These are phyloP conservation scores for Trichophyton mentagrophytes DNA, from an alignment of 2,329 filamentous ascomycete species.

Conservation along the genomic window DNA sequence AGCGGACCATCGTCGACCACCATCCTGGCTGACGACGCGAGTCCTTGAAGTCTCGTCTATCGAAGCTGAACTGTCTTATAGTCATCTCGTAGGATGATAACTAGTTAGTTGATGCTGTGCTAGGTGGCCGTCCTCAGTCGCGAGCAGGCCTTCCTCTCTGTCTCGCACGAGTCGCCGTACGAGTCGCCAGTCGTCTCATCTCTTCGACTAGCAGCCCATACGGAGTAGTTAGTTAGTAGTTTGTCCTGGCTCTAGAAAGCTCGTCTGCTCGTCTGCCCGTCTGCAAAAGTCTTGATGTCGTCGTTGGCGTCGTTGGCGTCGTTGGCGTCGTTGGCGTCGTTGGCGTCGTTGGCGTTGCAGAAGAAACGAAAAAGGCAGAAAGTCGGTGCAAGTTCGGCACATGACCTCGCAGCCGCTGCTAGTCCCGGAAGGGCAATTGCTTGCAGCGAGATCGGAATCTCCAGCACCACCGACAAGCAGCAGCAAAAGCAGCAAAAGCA, in stretches of 20 bases:
- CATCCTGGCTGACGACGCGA: background rate
- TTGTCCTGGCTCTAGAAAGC: no score
- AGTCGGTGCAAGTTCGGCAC: background rate
- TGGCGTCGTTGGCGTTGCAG: background rate
- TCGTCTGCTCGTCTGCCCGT: background rate
- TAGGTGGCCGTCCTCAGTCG: background rate
- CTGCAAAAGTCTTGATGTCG: background rate
- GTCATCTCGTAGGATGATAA: background rate
- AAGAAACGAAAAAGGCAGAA: background rate
- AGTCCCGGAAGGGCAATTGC: slow-evolving; percentile 1
- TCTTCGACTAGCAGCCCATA: no score
- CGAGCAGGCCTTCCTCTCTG: background rate
- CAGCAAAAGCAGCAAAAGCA: background rate
- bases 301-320: background rate
- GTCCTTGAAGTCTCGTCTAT: background rate
- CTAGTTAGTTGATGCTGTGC: background rate
- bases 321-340: background rate
- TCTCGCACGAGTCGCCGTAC: background rate
- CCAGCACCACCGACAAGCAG: background rate
- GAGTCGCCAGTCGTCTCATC: background rate
- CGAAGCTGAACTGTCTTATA: background rate
- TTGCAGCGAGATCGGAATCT: background rate
- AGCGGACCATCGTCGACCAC: background rate
- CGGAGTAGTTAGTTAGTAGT: no score
- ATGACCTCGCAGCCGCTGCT: background rate